Conservation (phyloP, 73 alveolate genomes). For the Paramecium bursaria region DNA sequence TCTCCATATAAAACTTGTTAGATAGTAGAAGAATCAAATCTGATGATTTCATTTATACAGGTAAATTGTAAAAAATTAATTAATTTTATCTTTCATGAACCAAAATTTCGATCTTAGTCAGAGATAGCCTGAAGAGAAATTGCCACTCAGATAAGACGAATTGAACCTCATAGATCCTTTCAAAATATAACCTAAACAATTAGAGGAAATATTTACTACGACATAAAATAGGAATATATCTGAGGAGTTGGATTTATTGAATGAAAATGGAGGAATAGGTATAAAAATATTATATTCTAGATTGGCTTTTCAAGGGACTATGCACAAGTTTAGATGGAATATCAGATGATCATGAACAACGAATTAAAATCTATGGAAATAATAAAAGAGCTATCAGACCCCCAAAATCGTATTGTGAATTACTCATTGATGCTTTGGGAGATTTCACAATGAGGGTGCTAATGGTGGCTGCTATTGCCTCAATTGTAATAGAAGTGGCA, state of each 20-base stretch:
- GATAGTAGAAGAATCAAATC: too few relatives aligned
- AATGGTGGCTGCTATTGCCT: slow-evolving; percentile 93
- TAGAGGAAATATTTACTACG: slow-evolving; percentile 6
- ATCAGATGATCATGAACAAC: slow-evolving; percentile 18
- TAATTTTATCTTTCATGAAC: too few relatives aligned
- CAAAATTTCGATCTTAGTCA: too few relatives aligned
- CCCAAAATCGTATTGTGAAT: slow-evolving; percentile 63
- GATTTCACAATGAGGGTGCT: slow-evolving; percentile 94
- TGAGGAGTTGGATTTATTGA: slow-evolving; percentile 18
- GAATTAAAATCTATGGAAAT: slow-evolving; percentile 64
- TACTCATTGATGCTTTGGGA: slow-evolving; percentile 89
- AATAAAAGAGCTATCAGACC: slow-evolving; percentile 58
- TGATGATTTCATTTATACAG: too few relatives aligned
- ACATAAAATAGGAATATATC: slow-evolving; percentile 1
- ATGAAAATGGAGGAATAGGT: slow-evolving; percentile 25
- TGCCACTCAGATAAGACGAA: too few relatives aligned
- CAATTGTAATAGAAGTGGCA: slow-evolving; percentile 90
- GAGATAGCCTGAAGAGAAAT: too few relatives aligned
- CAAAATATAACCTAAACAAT: slow-evolving; percentile 25
- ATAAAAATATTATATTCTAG: not conserved
- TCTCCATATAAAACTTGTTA: too few relatives aligned
- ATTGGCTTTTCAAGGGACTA: slow-evolving; percentile 42
- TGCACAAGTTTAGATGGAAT: slow-evolving; percentile 32
- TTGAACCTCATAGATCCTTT: slow-evolving; percentile 18
- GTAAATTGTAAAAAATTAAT: too few relatives aligned